Percentiles rank a stretch among this genome's conserved stretches.
These are phyloP conservation scores for Trichocomaceae sp. DNA, from an alignment of 2,329 filamentous ascomycete genomes.

Conservation along the genomic window DNA sequence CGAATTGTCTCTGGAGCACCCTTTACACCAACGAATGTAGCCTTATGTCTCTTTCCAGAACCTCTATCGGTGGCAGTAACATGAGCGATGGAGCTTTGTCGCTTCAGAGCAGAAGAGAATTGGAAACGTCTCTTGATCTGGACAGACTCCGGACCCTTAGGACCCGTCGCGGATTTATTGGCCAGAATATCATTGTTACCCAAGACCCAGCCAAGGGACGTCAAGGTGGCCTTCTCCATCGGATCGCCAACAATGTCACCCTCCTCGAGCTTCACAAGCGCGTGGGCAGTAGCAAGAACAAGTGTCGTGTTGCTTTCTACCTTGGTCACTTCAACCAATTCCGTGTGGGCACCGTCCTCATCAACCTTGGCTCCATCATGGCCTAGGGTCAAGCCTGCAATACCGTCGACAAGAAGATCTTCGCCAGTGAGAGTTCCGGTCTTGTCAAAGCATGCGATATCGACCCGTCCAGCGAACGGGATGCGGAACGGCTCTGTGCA, in stretches of 20 bases:
- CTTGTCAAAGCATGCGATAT: slow-evolving; percentile 97
- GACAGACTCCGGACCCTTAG: slow-evolving; percentile 59
- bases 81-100: slow-evolving; percentile 88
- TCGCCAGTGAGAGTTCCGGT: slow-evolving; percentile 95
- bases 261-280: slow-evolving; percentile 91
- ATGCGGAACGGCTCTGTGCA: slow-evolving; percentile 99
- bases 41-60: slow-evolving; percentile 68
- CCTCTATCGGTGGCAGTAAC: slow-evolving; percentile 65
- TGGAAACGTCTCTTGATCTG: slow-evolving; percentile 97
- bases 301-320: slow-evolving; percentile 77
- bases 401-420: slow-evolving; percentile 92
- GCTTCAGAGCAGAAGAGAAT: slow-evolving; percentile 92
- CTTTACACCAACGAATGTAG: slow-evolving; percentile 92
- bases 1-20: slow-evolving; percentile 95
- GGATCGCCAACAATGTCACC: slow-evolving; percentile 96
- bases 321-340: slow-evolving; percentile 64
- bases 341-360: slow-evolving; percentile 73
- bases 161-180: slow-evolving; percentile 50
- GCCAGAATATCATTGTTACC: slow-evolving; percentile 79
- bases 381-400: slow-evolving; percentile 77
- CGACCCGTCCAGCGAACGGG: slow-evolving; percentile 88
- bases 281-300: slow-evolving; percentile 90
- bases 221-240: slow-evolving; percentile 95
- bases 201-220: slow-evolving; percentile 85
- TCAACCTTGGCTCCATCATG: slow-evolving; percentile 61